These are phyloP conservation scores for Brassica carinata DNA, from an alignment of 345 rosid species.

Conservation along the genomic window DNA sequence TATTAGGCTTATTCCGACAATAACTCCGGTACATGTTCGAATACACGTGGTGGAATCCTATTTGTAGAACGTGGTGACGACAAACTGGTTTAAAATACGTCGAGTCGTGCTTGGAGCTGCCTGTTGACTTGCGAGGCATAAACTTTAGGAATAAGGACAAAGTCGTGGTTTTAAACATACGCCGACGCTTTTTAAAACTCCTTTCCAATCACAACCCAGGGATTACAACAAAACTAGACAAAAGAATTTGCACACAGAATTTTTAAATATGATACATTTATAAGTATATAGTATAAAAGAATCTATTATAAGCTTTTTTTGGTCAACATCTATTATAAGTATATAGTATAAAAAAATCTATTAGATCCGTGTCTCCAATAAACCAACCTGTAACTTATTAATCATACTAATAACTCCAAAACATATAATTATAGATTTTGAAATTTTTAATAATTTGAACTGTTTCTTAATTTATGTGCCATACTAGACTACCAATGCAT, in stretches of 20 bases:
- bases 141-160: background rate
- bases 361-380: conserved; percentile 6
- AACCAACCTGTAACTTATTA: background rate
- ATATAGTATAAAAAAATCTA: background rate
- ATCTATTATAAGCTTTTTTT: too few species aligned
- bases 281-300: background rate
- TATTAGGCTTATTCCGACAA: conserved; percentile 16
- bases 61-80: conserved; percentile 33
- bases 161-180: background rate
- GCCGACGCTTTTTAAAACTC: conserved; percentile 29
- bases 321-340: background rate
- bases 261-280: background rate
- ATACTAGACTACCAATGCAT: background rate
- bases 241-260: background rate
- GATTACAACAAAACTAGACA: conserved; percentile 1
- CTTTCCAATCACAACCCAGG: conserved; percentile 20
- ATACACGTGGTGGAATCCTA: background rate
- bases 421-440: too few species aligned
- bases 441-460: background rate
- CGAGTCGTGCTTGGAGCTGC: conserved; percentile 35
- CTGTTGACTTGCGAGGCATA: conserved; percentile 29
- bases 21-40: background rate
- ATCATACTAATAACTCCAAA: background rate
- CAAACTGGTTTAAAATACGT: conserved; percentile 21
- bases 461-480: background rate